These are phyloP conservation scores for Talaromyces sp. DNA, from an alignment of 2,329 filamentous ascomycete genomes.

Conservation along the genomic window DNA sequence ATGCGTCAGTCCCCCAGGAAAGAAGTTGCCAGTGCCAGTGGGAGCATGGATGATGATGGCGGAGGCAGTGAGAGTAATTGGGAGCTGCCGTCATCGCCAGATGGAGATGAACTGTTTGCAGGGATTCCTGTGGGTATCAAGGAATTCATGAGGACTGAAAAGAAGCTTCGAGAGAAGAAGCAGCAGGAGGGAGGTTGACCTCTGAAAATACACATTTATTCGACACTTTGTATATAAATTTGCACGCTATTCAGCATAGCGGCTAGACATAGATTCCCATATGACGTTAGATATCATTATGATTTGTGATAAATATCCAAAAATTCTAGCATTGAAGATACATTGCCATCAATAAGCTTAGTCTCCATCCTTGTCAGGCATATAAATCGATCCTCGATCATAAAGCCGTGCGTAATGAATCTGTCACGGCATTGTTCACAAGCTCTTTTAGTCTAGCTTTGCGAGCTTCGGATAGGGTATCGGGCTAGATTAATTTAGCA, in stretches of 20 bases:
- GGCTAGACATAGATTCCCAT: neutral
- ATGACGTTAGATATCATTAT: neutral
- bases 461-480: slow-evolving; percentile 22
- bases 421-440: slow-evolving; percentile 21
- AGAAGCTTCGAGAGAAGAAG: slow-evolving; percentile 76
- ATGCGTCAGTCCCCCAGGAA: slow-evolving; percentile 29
- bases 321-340: slow-evolving; percentile 3
- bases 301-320: neutral
- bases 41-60: slow-evolving; percentile 75
- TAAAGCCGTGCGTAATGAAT: neutral
- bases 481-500: slow-evolving; percentile 20
- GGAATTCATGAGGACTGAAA: slow-evolving; percentile 97
- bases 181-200: slow-evolving; percentile 37
- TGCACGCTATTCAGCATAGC: neutral
- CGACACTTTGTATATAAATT: neutral
- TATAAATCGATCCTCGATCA: neutral
- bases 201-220: neutral
- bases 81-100: slow-evolving; percentile 40
- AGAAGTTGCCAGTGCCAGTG: slow-evolving; percentile 46
- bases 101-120: slow-evolving; percentile 64
- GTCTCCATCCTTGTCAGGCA: neutral
- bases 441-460: slow-evolving; percentile 26
- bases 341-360: neutral
- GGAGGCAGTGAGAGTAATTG: slow-evolving; percentile 70
- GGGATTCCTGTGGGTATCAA: slow-evolving; percentile 86